Percentiles rank a stretch among this genome's conserved stretches.
phyloP scores from a whole-genome alignment of 106 monocot species.

The Iris macrosiphon region DNA sequence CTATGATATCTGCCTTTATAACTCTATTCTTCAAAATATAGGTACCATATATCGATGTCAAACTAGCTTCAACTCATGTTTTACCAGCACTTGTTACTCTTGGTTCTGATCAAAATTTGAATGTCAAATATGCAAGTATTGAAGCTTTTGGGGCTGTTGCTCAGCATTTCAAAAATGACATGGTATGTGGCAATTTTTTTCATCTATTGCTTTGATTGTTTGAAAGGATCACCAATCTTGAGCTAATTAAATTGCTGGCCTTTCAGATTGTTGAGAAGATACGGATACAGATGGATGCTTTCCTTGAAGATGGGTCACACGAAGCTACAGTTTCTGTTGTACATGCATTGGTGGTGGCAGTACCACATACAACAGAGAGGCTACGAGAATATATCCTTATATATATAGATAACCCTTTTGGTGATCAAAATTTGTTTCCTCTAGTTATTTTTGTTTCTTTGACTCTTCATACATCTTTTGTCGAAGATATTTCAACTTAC shows the following conservation, averaged over 20 bases:
- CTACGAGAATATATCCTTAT: constrained; percentile 95
- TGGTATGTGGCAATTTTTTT: constrained; percentile 34
- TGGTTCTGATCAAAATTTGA: constrained; percentile 93
- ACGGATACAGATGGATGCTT: constrained; percentile 97
- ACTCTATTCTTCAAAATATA: constrained; percentile 11
- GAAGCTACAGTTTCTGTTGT: constrained; percentile 85
- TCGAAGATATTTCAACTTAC: constrained; percentile 88
- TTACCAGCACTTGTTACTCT: constrained; percentile 93
- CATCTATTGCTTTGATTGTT: neutral
- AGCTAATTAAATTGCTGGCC: constrained; percentile 1
- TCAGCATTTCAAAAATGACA: constrained; percentile 93
- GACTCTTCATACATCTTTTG: constrained; percentile 80
- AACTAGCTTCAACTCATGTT: constrained; percentile 91
- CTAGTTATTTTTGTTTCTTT: constrained; percentile 39
- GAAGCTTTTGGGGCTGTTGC: constrained; percentile 96
- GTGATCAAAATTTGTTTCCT: neutral
- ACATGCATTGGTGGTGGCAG: constrained; percentile 65
- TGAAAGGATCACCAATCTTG: neutral
- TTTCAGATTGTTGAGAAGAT: constrained; percentile 93
- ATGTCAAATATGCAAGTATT: constrained; percentile 95
- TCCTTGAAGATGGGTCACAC: constrained; percentile 97
- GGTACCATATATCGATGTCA: constrained; percentile 87
- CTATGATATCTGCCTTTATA: neutral
- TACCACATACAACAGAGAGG: constrained; percentile 89
- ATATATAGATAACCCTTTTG: neutral